phyloP scores from a whole-genome alignment of 2,329 filamentous ascomycete genomes.

The Plectosphaerella plurivora region DNA sequence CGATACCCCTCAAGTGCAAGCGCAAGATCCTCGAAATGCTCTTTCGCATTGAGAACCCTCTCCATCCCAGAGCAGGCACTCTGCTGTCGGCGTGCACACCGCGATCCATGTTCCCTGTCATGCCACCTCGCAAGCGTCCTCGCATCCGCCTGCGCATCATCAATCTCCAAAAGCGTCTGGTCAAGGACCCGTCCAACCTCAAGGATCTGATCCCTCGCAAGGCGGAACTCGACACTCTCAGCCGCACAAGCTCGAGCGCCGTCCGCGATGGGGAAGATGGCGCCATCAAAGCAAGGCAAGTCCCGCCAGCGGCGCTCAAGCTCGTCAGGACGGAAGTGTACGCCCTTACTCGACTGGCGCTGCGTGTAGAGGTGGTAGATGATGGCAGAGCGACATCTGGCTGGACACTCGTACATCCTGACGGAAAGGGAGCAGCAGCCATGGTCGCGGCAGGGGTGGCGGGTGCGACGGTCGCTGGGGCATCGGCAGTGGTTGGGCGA shows the following conservation, averaged over 20 bases:
- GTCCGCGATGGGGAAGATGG: neutral
- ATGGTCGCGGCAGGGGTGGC: slow-evolving; percentile 15
- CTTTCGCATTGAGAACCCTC: neutral
- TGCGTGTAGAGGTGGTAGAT: slow-evolving; percentile 7
- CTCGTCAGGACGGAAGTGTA: neutral
- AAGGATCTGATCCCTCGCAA: neutral
- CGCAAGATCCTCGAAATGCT: neutral
- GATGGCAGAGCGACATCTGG: neutral
- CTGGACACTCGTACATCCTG: slow-evolving; percentile 12
- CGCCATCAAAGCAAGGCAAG: slow-evolving; percentile 6
- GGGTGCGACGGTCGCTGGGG: neutral
- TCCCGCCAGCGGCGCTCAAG: slow-evolving; percentile 1
- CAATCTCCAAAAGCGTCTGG: neutral
- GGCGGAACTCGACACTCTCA: neutral
- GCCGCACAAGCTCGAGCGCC: neutral
- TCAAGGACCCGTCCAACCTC: neutral
- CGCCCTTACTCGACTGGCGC: neutral
- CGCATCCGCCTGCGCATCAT: neutral
- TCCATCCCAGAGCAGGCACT: neutral
- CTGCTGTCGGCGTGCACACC: neutral
- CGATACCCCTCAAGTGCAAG: neutral
- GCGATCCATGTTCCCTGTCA: neutral
- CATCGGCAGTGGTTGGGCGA: slow-evolving; percentile 15
- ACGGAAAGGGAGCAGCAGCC: slow-evolving; percentile 18
- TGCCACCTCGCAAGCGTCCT: neutral